Base-by-base conservation (phyloP, 1,139 yeast species). In the Hanseniaspora uvarum region DNA sequence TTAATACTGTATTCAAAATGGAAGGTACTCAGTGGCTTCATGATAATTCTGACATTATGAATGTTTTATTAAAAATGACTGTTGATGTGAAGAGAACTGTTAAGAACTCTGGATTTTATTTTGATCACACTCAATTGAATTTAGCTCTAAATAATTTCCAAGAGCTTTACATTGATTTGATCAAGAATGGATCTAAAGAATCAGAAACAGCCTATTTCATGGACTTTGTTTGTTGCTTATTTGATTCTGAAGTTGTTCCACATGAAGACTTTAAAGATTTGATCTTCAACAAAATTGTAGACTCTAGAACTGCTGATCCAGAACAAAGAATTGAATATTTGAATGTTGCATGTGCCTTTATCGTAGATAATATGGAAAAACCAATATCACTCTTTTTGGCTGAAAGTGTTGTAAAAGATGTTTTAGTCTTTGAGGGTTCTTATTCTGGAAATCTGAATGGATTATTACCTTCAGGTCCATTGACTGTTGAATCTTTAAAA, bases 121-220 rank as follows among this genome's bases (percentile, higher is more conserved):
- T 65, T 45, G 69, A 67, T 23, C 86, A 80, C 57, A 77, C 87
- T 64, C 87, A 83, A 63, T 74, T 85, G n/a, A 84, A 78, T 53
- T 92, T 84, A 62, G 80, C 94, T 0, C 70, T 84, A 39, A 76
- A 75, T 24, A 81, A 76, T 51, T 72, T 86, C 40, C 94, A 85
- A 63, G 55, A 58, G 0, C 64, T 84, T 2, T 75, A 81, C 58
- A 77, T 83, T 4, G 60, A 64, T 1, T 80, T 68, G 60, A 68
- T 85, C 62, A 43, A 53, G 16, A 24, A 36, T 16, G 38, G 49
- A 16, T 26, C 41, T 16, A 34, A 34, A 14, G 65, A 68, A 28
- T 65, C 66, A 36, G 62, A 68, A 2, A 62, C 63, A 0, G 71
- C 69, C 75, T 39, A 75, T 77, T 40, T 69, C 68, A 34, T 74